These are phyloP conservation scores for Rhodotorula sp. DNA, from an alignment of 1,284 basidiomycete species.

Conservation along the genomic window DNA sequence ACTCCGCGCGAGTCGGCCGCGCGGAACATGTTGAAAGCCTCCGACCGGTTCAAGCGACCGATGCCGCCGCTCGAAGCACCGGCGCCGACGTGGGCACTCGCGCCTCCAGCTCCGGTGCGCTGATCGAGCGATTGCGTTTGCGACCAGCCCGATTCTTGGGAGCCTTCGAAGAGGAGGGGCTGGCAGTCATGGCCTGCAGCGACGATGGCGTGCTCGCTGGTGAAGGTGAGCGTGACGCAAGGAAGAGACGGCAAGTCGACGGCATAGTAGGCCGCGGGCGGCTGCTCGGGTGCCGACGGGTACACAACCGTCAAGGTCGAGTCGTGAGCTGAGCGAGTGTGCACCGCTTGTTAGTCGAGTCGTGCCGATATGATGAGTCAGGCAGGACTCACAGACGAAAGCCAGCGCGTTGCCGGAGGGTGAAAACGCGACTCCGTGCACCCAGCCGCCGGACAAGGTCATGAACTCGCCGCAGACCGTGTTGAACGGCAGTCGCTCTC, in stretches of 20 bases:
- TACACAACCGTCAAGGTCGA: conserved; percentile 86
- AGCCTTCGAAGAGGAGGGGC: conserved; percentile 79
- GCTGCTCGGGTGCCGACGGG: conserved; percentile 61
- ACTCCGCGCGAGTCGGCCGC: conserved; percentile 87
- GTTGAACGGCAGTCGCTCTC: conserved; percentile 94
- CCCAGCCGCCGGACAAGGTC: conserved; percentile 91
- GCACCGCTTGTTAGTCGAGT: no score
- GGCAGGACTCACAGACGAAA: conserved; percentile 66
- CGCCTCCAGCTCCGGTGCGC: conserved; percentile 39
- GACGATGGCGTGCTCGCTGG: conserved; percentile 72
- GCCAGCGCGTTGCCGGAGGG: conserved; percentile 89
- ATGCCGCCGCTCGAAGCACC: conserved; percentile 54
- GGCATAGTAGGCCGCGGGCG: conserved; percentile 59
- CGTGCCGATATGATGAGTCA: neutral
- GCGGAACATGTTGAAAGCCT: conserved; percentile 93
- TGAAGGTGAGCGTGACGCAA: conserved; percentile 78
- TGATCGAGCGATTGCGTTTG: conserved; percentile 72
- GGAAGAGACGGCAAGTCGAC: conserved; percentile 76
- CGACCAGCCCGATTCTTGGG: conserved; percentile 65
- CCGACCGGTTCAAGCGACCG: conserved; percentile 80
- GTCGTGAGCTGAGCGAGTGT: conserved; percentile 67
- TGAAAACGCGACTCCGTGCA: conserved; percentile 92
- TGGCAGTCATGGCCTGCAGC: conserved; percentile 98
- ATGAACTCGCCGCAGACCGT: conserved; percentile 93
- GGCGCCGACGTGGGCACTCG: conserved; percentile 47